These are phyloP conservation scores for Lentinus brumalis DNA, from an alignment of 768 basidiomycete genomes.

Conservation along the genomic window DNA sequence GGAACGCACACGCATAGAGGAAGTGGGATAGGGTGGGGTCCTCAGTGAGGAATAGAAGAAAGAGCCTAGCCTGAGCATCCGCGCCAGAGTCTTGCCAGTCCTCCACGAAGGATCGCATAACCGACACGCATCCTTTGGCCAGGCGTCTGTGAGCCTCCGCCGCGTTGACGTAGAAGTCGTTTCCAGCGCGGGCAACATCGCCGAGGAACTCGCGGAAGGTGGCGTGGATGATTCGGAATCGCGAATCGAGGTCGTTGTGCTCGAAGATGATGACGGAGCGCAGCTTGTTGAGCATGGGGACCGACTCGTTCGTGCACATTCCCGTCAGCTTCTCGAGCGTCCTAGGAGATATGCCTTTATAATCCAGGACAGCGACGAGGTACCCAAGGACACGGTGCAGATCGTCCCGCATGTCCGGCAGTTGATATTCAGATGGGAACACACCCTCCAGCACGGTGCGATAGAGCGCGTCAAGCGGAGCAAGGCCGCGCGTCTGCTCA, in stretches of 20 bases:
- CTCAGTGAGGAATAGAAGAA: too few species aligned
- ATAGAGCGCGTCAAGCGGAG: not conserved
- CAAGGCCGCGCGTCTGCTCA: not conserved
- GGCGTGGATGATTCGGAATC: not conserved
- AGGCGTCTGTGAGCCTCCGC: not conserved
- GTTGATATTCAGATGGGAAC: not conserved
- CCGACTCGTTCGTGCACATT: not conserved
- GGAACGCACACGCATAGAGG: too few species aligned
- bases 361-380: not conserved
- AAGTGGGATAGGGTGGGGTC: too few species aligned
- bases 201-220: slow-evolving; percentile 1
- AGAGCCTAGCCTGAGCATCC: too few species aligned
- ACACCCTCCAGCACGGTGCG: not conserved
- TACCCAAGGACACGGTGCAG: not conserved
- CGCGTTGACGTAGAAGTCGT: not conserved
- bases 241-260: not conserved
- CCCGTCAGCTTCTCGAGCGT: not conserved
- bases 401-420: not conserved
- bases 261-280: not conserved
- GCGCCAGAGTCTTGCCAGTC: too few species aligned
- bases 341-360: not conserved
- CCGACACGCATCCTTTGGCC: not conserved
- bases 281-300: not conserved
- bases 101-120: not conserved
- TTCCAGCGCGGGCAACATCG: not conserved